These are phyloP conservation scores for Globisporangium iwayamae DNA, from an alignment of 352 stramenopile species.

Conservation along the genomic window DNA sequence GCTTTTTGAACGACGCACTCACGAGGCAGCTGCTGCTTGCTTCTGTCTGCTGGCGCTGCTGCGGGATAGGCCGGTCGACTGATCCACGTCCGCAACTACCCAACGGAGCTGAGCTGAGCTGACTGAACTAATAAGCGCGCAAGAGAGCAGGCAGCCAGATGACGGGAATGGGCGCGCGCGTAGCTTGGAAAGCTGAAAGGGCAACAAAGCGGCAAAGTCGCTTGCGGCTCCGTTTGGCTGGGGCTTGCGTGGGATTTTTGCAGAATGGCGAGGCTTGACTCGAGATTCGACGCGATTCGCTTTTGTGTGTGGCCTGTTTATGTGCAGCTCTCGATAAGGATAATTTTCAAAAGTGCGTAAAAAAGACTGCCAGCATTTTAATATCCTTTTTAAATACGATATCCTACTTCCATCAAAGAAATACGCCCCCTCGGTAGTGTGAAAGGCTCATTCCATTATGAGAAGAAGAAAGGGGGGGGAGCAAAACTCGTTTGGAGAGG, in stretches of 20 bases:
- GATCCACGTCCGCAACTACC: too few species aligned
- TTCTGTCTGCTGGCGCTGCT: neutral
- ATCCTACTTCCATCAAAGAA: too few species aligned
- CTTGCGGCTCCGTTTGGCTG: neutral
- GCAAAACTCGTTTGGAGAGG: too few species aligned
- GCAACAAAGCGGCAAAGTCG: neutral
- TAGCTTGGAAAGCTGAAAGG: neutral
- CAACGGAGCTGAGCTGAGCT: too few species aligned
- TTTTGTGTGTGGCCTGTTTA: neutral
- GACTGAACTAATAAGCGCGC: neutral
- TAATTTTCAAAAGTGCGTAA: neutral
- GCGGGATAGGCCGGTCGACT: neutral
- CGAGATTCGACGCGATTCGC: slow-evolving; percentile 8
- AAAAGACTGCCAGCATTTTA: too few species aligned
- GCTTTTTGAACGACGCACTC: too few species aligned
- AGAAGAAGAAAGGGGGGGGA: too few species aligned
- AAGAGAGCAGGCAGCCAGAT: neutral
- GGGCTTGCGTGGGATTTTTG: slow-evolving; percentile 4
- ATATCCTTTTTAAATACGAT: too few species aligned
- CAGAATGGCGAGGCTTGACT: neutral
- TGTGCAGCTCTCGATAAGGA: neutral
- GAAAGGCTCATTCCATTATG: too few species aligned
- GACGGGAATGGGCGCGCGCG: neutral
- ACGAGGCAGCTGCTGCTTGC: too few species aligned
- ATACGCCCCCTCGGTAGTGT: too few species aligned